Conservation (phyloP, 345 rosid species). For the Salix purpurea region DNA sequence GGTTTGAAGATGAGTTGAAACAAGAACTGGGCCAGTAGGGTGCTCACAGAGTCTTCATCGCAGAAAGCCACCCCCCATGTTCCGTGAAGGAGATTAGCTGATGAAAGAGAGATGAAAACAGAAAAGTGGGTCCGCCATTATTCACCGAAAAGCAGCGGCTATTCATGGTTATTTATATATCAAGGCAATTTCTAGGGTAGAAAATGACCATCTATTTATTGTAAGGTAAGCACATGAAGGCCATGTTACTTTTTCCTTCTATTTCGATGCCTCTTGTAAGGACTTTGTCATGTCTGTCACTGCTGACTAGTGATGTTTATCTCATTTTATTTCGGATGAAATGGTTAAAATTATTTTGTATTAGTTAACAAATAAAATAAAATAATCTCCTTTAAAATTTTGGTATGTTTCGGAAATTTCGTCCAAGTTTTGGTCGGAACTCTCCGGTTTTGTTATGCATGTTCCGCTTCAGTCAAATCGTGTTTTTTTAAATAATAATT, state of each 20-base stretch:
- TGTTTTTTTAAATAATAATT: too few relatives aligned
- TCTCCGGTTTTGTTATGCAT: too few relatives aligned
- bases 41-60: not conserved
- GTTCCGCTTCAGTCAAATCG: too few relatives aligned
- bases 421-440: accelerated
- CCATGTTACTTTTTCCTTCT: constrained; percentile 23
- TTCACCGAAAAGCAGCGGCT: constrained; percentile 16
- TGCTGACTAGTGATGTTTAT: not conserved
- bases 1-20: not conserved
- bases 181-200: constrained; percentile 5
- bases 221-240: not conserved
- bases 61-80: constrained; percentile 11
- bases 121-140: constrained; percentile 9
- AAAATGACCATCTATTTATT: not conserved
- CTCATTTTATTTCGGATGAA: too few relatives aligned
- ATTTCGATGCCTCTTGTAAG: not conserved
- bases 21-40: not conserved
- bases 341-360: too few relatives aligned
- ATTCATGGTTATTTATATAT: not conserved
- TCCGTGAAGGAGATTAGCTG: constrained; percentile 15
- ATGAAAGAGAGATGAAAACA: not conserved
- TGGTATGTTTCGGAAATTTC: too few relatives aligned
- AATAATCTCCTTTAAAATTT: too few relatives aligned
- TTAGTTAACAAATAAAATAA: too few relatives aligned
- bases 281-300: constrained; percentile 1